phyloP scores from a whole-genome alignment of 768 basidiomycete genomes.

The Porpolomopsis calyptriformis region DNA sequence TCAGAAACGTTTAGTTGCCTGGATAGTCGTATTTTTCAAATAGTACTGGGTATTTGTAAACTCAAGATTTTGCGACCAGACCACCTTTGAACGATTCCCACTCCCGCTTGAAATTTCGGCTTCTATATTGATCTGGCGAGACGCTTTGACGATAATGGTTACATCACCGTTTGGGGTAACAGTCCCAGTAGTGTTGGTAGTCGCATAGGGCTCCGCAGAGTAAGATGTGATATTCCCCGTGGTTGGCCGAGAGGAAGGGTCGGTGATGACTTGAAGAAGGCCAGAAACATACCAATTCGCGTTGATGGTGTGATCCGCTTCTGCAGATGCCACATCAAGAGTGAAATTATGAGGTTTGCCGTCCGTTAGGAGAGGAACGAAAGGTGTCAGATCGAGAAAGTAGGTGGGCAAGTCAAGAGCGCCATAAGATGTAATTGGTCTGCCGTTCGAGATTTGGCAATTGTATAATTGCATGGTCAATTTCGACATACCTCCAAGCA shows the following conservation, averaged over 20 bases:
- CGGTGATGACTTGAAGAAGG: constrained; percentile 54
- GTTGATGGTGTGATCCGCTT: constrained; percentile 51
- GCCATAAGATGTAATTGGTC: constrained; percentile 68
- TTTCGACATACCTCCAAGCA: constrained; percentile 45
- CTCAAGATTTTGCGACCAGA: constrained; percentile 49
- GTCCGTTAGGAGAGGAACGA: constrained; percentile 59
- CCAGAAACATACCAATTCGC: constrained; percentile 77
- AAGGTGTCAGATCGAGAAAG: constrained; percentile 68
- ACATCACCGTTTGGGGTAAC: constrained; percentile 36
- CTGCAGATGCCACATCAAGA: constrained; percentile 64
- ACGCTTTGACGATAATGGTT: constrained; percentile 52
- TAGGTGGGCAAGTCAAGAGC: constrained; percentile 72
- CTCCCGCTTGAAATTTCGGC: constrained; percentile 52
- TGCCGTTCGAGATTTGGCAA: constrained; percentile 13
- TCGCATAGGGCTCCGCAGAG: constrained; percentile 46
- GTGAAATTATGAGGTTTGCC: constrained; percentile 60
- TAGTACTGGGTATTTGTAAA: constrained; percentile 59
- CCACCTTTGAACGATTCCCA: constrained; percentile 42
- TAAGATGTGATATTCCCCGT: constrained; percentile 58
- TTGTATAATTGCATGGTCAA: not conserved
- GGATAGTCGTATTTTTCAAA: constrained; percentile 32
- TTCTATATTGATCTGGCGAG: constrained; percentile 48
- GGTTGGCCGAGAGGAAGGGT: constrained; percentile 49
- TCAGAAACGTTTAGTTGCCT: constrained; percentile 21
- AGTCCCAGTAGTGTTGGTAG: constrained; percentile 36